Evolutionary conservation across 306 rosid species (phyloP).

Genomic region (Senna tora): DNA sequence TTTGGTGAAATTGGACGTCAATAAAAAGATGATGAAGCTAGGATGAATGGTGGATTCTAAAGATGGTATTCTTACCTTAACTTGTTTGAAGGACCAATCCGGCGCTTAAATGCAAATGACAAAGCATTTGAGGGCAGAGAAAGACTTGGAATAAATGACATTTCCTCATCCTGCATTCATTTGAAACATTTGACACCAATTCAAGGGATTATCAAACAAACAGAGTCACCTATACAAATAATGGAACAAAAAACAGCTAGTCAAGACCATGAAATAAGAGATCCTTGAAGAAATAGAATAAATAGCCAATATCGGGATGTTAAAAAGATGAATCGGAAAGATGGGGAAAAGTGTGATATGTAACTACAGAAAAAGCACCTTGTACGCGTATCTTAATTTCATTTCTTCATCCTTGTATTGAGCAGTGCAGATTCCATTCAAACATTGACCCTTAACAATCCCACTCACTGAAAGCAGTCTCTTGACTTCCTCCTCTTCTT

Average conservation of each 20-base stretch:
- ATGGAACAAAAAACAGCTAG: conserved; percentile 17
- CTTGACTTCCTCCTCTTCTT: conserved; percentile 62
- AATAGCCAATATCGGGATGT: not conserved
- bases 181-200: conserved; percentile 29
- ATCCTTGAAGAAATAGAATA: conserved; percentile 7
- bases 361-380: conserved; percentile 49
- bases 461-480: conserved; percentile 62
- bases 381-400: conserved; percentile 71
- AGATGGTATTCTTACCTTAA: conserved; percentile 61
- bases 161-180: conserved; percentile 74
- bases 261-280: not conserved
- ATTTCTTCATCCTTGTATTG: conserved; percentile 70
- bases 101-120: conserved; percentile 88
- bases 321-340: not conserved
- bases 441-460: conserved; percentile 55
- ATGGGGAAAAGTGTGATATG: not conserved
- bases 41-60: conserved; percentile 12
- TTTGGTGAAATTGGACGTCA: conserved; percentile 1
- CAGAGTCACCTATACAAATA: conserved; percentile 1
- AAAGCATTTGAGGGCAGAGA: conserved; percentile 83
- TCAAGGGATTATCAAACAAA: conserved; percentile 23
- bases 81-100: conserved; percentile 75
- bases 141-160: conserved; percentile 78
- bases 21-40: not conserved
- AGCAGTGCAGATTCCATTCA: conserved; percentile 74